Evolutionary conservation across 495 filamentous ascomycete species (phyloP).

Genomic region (Neurospora tetraspora): DNA sequence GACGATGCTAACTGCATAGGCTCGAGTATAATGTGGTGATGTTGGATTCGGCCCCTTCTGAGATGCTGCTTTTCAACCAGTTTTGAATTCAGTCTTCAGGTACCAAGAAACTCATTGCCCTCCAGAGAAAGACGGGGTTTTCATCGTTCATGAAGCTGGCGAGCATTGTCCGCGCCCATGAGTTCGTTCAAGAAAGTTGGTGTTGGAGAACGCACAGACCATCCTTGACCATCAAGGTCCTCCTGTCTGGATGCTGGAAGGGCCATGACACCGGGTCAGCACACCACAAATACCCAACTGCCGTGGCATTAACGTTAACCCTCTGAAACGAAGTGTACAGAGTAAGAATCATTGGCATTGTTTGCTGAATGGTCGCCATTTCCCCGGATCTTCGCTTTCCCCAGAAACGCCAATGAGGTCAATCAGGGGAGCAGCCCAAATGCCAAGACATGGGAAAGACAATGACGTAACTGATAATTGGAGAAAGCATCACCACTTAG

Average conservation of each 20-base stretch:
- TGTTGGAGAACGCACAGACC: not conserved
- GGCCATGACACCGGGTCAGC: no score
- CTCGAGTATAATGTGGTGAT: not conserved
- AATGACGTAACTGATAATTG: not conserved
- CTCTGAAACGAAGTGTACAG: no score
- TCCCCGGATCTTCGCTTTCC: not conserved
- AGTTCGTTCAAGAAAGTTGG: not conserved
- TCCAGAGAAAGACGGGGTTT: not conserved
- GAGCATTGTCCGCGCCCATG: not conserved
- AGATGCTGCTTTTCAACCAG: not conserved
- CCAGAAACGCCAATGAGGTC: not conserved
- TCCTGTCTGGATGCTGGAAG: no score
- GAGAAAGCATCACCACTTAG: not conserved
- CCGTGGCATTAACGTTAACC: not conserved
- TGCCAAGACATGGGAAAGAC: not conserved
- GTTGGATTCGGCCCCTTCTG: not conserved
- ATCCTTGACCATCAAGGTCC: not conserved
- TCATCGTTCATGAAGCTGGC: not conserved
- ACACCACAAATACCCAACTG: not conserved
- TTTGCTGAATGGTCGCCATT: not conserved
- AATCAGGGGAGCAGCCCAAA: not conserved
- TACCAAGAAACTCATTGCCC: accelerated
- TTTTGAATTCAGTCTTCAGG: not conserved
- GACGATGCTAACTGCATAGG: not conserved
- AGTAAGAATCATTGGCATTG: not conserved